Conservation (phyloP, 192 early-diverging fungal species). For the Podila minutissima region DNA sequence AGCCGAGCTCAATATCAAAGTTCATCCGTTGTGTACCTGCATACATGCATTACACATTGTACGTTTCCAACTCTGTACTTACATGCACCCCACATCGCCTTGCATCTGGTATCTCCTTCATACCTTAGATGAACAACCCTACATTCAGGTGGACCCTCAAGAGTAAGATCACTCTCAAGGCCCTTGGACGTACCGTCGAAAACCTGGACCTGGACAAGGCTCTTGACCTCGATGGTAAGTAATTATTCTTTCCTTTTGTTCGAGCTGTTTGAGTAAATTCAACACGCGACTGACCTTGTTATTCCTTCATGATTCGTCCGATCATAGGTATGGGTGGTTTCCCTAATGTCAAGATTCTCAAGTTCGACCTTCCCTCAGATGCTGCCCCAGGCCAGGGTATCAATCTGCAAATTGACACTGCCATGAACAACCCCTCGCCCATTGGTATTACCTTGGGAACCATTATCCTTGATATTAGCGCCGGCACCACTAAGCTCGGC, state of each 20-base stretch:
- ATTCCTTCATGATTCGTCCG: background rate
- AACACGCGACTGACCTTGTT: background rate
- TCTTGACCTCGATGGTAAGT: slow-evolving; percentile 48
- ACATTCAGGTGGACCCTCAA: slow-evolving; percentile 39
- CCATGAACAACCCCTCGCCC: slow-evolving; percentile 63
- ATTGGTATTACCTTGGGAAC: slow-evolving; percentile 68
- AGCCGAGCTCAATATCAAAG: too few relatives aligned
- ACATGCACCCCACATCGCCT: too few relatives aligned
- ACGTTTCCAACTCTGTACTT: too few relatives aligned
- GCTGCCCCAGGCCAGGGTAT: slow-evolving; percentile 66
- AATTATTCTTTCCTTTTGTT: background rate
- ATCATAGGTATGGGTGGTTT: slow-evolving; percentile 66
- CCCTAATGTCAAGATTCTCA: slow-evolving; percentile 57
- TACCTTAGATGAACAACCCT: slow-evolving; percentile 27
- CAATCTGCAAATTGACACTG: slow-evolving; percentile 59
- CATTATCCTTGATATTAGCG: slow-evolving; percentile 59
- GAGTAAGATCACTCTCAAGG: slow-evolving; percentile 44
- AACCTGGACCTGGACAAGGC: slow-evolving; percentile 60
- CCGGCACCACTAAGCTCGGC: slow-evolving; percentile 56
- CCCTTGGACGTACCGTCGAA: slow-evolving; percentile 51
- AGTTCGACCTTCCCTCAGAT: slow-evolving; percentile 63
- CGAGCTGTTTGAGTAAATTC: too few relatives aligned
- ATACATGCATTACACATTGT: too few relatives aligned
- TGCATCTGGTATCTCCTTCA: too few relatives aligned
- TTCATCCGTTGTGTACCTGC: too few relatives aligned